Evolutionary conservation across 768 basidiomycete species (phyloP).

Genomic region (Leccinum subgranulosum): DNA sequence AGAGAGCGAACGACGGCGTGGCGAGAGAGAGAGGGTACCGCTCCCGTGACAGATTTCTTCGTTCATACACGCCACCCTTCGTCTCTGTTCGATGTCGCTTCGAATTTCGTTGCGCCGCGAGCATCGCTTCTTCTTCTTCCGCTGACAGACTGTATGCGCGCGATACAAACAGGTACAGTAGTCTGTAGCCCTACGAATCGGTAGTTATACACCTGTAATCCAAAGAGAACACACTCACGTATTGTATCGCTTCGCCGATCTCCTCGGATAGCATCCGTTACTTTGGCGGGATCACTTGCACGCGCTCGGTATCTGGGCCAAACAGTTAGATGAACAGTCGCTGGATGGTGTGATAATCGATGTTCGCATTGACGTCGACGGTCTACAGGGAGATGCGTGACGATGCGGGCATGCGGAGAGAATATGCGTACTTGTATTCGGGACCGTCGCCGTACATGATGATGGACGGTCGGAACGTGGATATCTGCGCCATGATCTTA

Average conservation of each 20-base stretch:
- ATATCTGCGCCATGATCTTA: no score
- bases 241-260: conserved; percentile 64
- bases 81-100: conserved; percentile 35
- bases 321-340: conserved; percentile 61
- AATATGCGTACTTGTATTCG: no score
- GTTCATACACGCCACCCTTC: conserved; percentile 50
- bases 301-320: conserved; percentile 62
- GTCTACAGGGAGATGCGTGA: no score
- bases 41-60: no score
- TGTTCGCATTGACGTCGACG: background rate
- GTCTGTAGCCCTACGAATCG: conserved; percentile 46
- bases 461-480: no score
- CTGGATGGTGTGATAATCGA: conserved; percentile 63
- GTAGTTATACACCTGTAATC: background rate
- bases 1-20: no score
- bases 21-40: no score
- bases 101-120: conserved; percentile 39
- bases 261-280: conserved; percentile 87
- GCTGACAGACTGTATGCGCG: conserved; percentile 72
- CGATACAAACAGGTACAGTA: conserved; percentile 72
- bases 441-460: no score
- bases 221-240: conserved; percentile 41
- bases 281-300: conserved; percentile 92
- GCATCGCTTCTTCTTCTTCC: conserved; percentile 56
- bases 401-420: no score